Base-by-base conservation (phyloP, 2,329 filamentous ascomycete genomes). In the Ophiostoma ips region DNA sequence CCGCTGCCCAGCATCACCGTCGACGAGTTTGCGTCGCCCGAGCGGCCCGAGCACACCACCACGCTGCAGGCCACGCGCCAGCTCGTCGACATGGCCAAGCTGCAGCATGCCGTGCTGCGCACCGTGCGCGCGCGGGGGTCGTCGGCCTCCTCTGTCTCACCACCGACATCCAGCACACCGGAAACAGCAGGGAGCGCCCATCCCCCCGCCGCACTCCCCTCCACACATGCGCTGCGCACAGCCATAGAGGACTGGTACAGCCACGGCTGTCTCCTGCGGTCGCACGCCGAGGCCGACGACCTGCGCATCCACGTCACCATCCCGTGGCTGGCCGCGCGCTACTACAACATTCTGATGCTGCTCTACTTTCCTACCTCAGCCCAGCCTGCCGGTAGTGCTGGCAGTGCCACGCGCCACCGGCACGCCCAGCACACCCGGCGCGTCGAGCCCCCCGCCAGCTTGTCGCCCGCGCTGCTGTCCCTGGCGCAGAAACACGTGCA, bases 191-290 rank as follows among this genome's bases (percentile, higher is more conserved):
- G 61, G 5, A 58, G 58, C n/a, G 58, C 37, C 2, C 19, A 49
- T 1, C 21, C 43, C 2, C 31, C 35, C 46, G 64, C 3, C 59
- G 60, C 10, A 58, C 62, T 31, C 57, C 65, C 7, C 46, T 66
- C 28, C 2, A 45, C 30, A 2, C 61, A 61, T 36, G 59, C 59
- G 18, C 60, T 70, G 24, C 61, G 66, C n/a, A 58, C 63, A n/a
- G 62, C 67, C 24, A 69, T 71, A 18, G 68, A 71, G 49, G 63
- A 70, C 52, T 71, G 69, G 68, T 71, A 71, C 53, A 69, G 64
- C 51, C 66, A 64, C 31, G 69, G 68, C 1, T 71, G 67, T 44
- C 63, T 71, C 5, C 60, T 71, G 51, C 68, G 66, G 5, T 66
- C 66, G 5, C 66, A 48, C 12, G 41, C 41, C 5, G 67, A 70